These are phyloP conservation scores for Sarocladiaceae sp. DNA, from an alignment of 2,329 filamentous ascomycete species.

Conservation along the genomic window DNA sequence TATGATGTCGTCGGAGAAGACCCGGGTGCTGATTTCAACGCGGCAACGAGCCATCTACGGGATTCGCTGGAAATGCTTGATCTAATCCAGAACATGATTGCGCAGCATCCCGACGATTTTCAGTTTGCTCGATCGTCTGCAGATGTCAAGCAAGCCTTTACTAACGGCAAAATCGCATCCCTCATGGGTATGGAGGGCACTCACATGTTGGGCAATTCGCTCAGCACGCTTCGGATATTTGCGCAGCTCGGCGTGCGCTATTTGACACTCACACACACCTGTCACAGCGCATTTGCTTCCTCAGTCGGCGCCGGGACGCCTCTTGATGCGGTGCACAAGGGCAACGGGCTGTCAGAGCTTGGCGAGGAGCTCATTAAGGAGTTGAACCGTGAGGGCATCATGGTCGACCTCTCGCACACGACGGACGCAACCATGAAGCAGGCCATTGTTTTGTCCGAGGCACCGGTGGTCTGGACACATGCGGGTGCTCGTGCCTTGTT, in stretches of 20 bases:
- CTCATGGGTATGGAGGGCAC: slow-evolving; percentile 81
- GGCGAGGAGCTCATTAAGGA: slow-evolving; percentile 13
- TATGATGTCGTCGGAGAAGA: slow-evolving; percentile 37
- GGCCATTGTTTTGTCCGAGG: slow-evolving; percentile 31
- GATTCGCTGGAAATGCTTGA: slow-evolving; percentile 5
- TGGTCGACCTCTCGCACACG: slow-evolving; percentile 74
- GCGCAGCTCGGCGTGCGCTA: slow-evolving; percentile 80
- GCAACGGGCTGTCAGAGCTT: slow-evolving; percentile 23
- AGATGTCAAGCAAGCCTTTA: slow-evolving; percentile 59
- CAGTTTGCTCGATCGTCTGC: slow-evolving; percentile 6
- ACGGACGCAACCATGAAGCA: slow-evolving; percentile 10
- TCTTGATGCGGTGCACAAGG: slow-evolving; percentile 66
- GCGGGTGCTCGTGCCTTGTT: slow-evolving; percentile 59
- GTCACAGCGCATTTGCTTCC: slow-evolving; percentile 76
- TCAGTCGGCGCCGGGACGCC: background rate
- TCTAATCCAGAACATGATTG: slow-evolving; percentile 8
- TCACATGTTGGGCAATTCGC: slow-evolving; percentile 87
- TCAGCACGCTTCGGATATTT: slow-evolving; percentile 70
- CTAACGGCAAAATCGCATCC: slow-evolving; percentile 63
- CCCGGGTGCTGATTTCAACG: background rate
- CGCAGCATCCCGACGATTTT: slow-evolving; percentile 4
- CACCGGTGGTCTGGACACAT: slow-evolving; percentile 80
- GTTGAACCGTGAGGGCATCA: slow-evolving; percentile 22
- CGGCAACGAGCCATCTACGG: background rate
- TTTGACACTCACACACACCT: slow-evolving; percentile 90